These are phyloP conservation scores for Breviolum minutum DNA, from an alignment of 73 alveolate genomes.

Conservation along the genomic window DNA sequence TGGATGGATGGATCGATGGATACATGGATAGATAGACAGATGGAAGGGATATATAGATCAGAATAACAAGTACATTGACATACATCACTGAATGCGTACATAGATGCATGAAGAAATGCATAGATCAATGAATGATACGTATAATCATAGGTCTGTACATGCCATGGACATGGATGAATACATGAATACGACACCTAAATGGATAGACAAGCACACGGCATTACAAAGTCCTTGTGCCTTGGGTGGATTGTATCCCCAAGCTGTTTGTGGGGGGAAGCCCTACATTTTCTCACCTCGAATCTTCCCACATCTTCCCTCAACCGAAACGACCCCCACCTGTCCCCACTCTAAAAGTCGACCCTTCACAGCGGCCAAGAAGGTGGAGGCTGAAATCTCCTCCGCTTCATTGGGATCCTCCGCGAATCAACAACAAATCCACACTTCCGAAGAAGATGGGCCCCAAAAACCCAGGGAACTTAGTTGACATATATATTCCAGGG, in stretches of 20 bases:
- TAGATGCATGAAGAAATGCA: neutral
- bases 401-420: slow-evolving; percentile 11
- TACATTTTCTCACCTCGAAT: too few relatives aligned
- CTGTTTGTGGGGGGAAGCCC: too few relatives aligned
- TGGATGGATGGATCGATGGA: neutral
- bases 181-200: neutral
- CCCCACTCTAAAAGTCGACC: slow-evolving; percentile 84
- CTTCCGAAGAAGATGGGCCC: neutral
- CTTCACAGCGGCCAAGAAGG: slow-evolving; percentile 89
- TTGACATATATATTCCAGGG: too few relatives aligned
- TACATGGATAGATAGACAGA: neutral
- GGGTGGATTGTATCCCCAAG: too few relatives aligned
- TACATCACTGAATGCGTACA: neutral
- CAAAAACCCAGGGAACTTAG: neutral
- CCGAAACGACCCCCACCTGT: slow-evolving; percentile 6
- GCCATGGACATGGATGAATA: neutral
- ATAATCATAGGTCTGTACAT: neutral
- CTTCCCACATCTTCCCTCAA: neutral
- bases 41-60: neutral
- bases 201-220: neutral
- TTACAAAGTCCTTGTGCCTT: too few relatives aligned
- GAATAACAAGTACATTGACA: neutral
- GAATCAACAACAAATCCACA: too few relatives aligned
- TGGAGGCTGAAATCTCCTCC: slow-evolving; percentile 56
- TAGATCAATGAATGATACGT: neutral